Percentiles rank a stretch among this genome's conserved stretches.
Evolutionary conservation across 2,329 filamentous ascomycete genomes (phyloP).

Genomic region (Pseudogymnoascus sp.): DNA sequence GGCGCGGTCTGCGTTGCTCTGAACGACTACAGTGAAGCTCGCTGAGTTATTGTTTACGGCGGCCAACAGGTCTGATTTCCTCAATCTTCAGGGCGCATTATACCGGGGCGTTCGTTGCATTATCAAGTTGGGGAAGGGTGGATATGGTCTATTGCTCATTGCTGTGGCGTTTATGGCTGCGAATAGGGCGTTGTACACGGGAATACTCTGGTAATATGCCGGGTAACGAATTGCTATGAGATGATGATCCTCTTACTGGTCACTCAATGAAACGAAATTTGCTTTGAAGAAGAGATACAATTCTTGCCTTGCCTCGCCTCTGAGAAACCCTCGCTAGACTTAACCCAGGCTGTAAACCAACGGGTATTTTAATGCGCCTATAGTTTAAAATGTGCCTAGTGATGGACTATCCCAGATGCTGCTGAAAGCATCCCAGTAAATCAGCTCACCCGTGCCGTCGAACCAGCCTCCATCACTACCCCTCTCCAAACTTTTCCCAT

Average conservation of each 20-base stretch:
- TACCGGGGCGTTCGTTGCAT: neutral
- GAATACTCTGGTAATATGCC: neutral
- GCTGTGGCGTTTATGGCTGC: neutral
- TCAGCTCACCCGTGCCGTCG: neutral
- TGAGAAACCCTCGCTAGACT: neutral
- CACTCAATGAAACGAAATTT: neutral
- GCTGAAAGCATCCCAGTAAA: neutral
- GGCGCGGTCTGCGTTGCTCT: constrained; percentile 64
- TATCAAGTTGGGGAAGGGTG: neutral
- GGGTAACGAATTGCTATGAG: neutral
- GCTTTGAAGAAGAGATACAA: neutral
- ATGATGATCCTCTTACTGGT: neutral
- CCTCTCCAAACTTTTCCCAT: neutral
- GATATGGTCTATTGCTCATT: constrained; percentile 3
- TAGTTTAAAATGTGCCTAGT: neutral
- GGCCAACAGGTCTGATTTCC: neutral
- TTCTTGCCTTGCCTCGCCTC: neutral
- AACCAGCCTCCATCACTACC: neutral
- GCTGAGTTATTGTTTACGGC: constrained; percentile 13
- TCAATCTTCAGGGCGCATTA: constrained; percentile 2
- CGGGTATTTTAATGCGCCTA: neutral
- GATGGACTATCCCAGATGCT: neutral
- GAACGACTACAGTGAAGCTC: constrained; percentile 47
- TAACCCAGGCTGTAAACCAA: neutral
- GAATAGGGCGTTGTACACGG: neutral